Base-by-base conservation (phyloP, 2,329 filamentous ascomycete genomes). In the Didymella glomerata region DNA sequence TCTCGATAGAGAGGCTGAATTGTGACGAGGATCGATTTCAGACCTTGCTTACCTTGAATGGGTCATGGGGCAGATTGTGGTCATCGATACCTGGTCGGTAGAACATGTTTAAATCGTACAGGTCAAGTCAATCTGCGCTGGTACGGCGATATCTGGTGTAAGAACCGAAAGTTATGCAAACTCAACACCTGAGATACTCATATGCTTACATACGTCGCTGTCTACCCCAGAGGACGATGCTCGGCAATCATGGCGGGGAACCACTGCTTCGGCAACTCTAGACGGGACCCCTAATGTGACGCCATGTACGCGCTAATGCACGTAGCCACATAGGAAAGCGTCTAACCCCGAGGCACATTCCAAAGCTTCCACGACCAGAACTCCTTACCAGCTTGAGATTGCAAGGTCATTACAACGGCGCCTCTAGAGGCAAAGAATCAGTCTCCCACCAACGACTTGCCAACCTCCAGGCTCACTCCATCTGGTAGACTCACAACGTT, bases 31-130 rank as follows among this genome's bases (percentile, higher is more conserved):
- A 20, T 38, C 14, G 20, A 22, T 10, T 1, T 2, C 9, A 14
- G 25, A 28, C 7, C 2, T 10, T 30, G 11, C 16, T 16, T 59
- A 82, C 81, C 75, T 86, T 86, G 78, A 85, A 86, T 2, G 84
- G 83, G 63, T 85, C 84, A 63, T 82, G 76, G 0, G 82, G 82
- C 0, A 86, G 76, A 11, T 79, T 79, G 65, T 85, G 84, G 22
- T 81, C 76, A 8, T 83, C 84, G 38, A 79, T 79, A 36, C 83
- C 83, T 2, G 83, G 83, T 67, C 82, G 75, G 70, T 86, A 86
- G 72, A 85, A 85, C 76, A 86, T 82, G 10, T 11, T 60, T 18
- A 48, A n/a, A n/a, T n/a, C n/a, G n/a, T n/a, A n/a, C n/a, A n/a
- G n/a, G n/a, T n/a, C n/a, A n/a, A n/a, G n/a, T n/a, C n/a, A n/a